Conservation (phyloP, 2,329 filamentous ascomycete species). For the Penicillium sp. region DNA sequence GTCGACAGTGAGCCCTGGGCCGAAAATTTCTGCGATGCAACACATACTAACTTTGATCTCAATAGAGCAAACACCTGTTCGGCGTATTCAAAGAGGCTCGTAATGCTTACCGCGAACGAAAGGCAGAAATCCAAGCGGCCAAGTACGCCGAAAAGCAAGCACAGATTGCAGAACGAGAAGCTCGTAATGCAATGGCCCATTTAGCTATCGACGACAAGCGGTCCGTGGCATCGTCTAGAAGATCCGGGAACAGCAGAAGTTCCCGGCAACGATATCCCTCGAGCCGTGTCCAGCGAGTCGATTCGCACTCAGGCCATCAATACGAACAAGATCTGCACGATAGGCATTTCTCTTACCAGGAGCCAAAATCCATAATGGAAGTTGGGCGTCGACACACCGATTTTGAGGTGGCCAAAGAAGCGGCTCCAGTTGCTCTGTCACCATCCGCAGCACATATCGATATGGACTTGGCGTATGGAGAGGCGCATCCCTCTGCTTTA, state of each 20-base stretch:
- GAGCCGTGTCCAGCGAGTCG: not conserved
- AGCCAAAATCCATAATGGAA: constrained; percentile 16
- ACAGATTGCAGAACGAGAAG: constrained; percentile 45
- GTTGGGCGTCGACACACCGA: constrained; percentile 38
- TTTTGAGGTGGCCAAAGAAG: constrained; percentile 29
- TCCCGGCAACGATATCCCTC: constrained; percentile 23
- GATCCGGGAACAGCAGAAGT: constrained; percentile 32
- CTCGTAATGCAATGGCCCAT: constrained; percentile 38
- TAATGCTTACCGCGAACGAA: constrained; percentile 80
- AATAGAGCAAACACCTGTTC: constrained; percentile 81
- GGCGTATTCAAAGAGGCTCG: constrained; percentile 91
- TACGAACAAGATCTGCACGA: constrained; percentile 14
- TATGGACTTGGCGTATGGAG: constrained; percentile 88
- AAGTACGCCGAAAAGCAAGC: constrained; percentile 60
- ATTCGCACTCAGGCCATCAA: constrained; percentile 15
- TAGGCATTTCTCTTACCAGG: constrained; percentile 1
- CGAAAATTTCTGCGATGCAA: constrained; percentile 5
- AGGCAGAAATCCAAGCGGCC: constrained; percentile 72
- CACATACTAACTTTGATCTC: constrained; percentile 17
- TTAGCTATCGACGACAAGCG: constrained; percentile 47
- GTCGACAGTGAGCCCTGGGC: constrained; percentile 63
- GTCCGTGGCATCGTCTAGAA: constrained; percentile 41
- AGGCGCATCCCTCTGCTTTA: constrained; percentile 63
- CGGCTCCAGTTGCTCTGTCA: constrained; percentile 25
- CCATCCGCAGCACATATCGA: constrained; percentile 56